Conservation (phyloP, 2,329 filamentous ascomycete species). For the Sclerotinia borealis region DNA sequence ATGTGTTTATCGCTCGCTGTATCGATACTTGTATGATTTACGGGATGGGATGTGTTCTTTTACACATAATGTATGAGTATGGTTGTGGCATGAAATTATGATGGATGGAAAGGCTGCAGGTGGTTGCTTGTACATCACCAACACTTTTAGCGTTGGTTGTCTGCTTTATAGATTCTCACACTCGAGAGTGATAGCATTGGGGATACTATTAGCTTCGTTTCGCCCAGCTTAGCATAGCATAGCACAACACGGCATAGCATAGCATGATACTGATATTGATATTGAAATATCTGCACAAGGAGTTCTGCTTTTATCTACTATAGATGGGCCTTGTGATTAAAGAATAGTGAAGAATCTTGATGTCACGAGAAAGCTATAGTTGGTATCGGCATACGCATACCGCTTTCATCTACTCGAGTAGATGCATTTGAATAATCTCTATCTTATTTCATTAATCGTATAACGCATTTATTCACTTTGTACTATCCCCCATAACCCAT, state of each 20-base stretch:
- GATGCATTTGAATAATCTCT: neutral
- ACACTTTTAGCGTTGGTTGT: neutral
- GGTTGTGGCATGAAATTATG: neutral
- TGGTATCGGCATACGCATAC: too few species aligned
- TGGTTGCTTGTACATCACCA: neutral
- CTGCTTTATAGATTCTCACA: neutral
- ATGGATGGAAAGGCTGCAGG: neutral
- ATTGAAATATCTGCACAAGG: neutral
- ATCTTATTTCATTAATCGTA: neutral
- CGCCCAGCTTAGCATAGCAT: neutral
- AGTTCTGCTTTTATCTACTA: neutral
- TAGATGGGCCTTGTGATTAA: neutral
- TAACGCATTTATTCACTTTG: too few species aligned
- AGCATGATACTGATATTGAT: neutral
- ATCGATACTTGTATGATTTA: neutral
- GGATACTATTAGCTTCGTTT: neutral
- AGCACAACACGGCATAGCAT: neutral
- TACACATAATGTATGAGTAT: neutral
- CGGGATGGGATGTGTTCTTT: neutral
- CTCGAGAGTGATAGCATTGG: neutral
- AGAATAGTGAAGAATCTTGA: neutral
- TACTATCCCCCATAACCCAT: too few species aligned
- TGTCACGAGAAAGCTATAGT: neutral
- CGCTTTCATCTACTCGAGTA: too few species aligned
- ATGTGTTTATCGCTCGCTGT: neutral